Conservation (phyloP, 2,329 filamentous ascomycete species). For the Beauveria sp. region DNA sequence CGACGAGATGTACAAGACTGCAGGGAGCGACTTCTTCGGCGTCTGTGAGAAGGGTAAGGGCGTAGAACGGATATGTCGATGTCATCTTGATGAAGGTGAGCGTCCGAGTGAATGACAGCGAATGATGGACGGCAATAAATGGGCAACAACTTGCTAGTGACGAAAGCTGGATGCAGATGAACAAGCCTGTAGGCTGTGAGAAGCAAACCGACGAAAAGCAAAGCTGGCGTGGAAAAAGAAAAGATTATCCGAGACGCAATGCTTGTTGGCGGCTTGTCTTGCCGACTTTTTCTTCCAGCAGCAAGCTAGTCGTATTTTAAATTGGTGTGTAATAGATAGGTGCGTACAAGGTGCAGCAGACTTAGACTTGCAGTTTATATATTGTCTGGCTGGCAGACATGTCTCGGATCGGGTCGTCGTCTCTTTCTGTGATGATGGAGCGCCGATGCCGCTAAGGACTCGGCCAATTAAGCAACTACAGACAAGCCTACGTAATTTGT, state of each 20-base stretch:
- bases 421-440: not conserved
- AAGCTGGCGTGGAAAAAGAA: too few relatives aligned
- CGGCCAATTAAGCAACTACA: not conserved
- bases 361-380: not conserved
- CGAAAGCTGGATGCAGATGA: too few relatives aligned
- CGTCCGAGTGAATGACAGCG: too few relatives aligned
- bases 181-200: too few relatives aligned
- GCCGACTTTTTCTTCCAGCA: too few relatives aligned
- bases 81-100: constrained; percentile 36
- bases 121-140: too few relatives aligned
- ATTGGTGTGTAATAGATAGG: too few relatives aligned
- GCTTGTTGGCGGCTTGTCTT: too few relatives aligned
- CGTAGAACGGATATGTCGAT: constrained; percentile 36
- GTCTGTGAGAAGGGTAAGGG: constrained; percentile 37
- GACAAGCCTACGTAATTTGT: not conserved
- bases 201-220: too few relatives aligned
- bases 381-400: not conserved
- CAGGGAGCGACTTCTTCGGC: constrained; percentile 25
- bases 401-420: not conserved
- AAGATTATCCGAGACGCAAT: too few relatives aligned
- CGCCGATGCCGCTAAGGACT: not conserved
- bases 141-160: too few relatives aligned
- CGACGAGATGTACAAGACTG: not conserved
- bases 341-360: not conserved
- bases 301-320: too few relatives aligned